These are phyloP conservation scores for Elsinoe arachidis DNA, from an alignment of 2,329 filamentous ascomycete species.

Conservation along the genomic window DNA sequence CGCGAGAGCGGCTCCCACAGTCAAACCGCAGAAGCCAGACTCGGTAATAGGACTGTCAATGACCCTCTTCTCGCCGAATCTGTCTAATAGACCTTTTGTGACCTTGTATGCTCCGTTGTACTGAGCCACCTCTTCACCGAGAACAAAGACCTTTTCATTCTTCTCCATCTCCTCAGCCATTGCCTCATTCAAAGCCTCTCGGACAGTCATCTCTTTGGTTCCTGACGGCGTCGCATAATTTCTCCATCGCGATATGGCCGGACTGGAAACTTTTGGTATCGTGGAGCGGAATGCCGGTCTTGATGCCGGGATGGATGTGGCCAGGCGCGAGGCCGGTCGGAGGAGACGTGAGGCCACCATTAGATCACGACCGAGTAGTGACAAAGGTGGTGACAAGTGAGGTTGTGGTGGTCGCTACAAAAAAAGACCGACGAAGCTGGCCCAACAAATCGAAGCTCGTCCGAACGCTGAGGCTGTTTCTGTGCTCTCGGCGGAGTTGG, in stretches of 20 bases:
- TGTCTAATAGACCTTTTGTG: constrained; percentile 92
- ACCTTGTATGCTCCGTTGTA: constrained; percentile 99
- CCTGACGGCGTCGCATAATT: constrained; percentile 52
- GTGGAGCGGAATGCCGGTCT: constrained; percentile 42
- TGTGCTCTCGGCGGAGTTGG: no score
- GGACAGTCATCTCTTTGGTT: constrained; percentile 87
- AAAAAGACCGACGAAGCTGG: constrained; percentile 5
- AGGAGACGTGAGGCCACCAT: constrained; percentile 56
- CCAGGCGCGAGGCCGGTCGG: constrained; percentile 54
- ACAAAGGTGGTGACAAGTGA: not conserved
- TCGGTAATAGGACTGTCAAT: constrained; percentile 99
- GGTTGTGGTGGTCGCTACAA: not conserved
- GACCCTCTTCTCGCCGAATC: constrained; percentile 93
- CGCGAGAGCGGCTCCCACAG: constrained; percentile 87
- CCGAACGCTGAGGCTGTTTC: not conserved
- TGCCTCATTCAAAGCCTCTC: constrained; percentile 95
- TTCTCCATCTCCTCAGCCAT: constrained; percentile 92
- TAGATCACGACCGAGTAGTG: constrained; percentile 5
- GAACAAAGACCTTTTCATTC: constrained; percentile 89
- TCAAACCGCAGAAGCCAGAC: constrained; percentile 87
- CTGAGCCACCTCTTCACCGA: constrained; percentile 98
- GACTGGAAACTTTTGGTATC: constrained; percentile 33
- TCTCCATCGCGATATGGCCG: constrained; percentile 41
- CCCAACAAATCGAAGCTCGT: constrained; percentile 1
- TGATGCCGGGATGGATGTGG: constrained; percentile 45